These are phyloP conservation scores for Acacia pycnantha DNA, from an alignment of 331 rosid genomes.

Conservation along the genomic window DNA sequence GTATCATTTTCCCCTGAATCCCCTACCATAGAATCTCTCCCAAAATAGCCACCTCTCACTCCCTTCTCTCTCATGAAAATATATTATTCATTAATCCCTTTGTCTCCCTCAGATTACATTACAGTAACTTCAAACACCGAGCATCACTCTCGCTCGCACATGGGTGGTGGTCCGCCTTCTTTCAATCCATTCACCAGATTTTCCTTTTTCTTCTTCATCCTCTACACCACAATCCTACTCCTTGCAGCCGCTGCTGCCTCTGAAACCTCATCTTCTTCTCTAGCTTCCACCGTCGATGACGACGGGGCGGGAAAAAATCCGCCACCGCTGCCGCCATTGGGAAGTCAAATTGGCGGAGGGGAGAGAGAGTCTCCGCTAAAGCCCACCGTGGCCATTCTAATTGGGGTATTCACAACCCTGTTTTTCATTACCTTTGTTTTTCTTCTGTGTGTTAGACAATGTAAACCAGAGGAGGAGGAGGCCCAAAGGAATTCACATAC, in stretches of 20 bases:
- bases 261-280: conserved; percentile 10
- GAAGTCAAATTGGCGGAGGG: neutral
- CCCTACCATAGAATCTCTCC: conserved; percentile 40
- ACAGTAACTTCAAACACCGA: conserved; percentile 20
- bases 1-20: conserved; percentile 27
- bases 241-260: neutral
- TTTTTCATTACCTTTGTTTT: conserved; percentile 68
- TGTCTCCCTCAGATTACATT: conserved; percentile 21
- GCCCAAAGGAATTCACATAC: neutral
- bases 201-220: neutral
- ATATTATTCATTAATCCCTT: neutral
- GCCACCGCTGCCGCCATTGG: neutral
- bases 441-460: conserved; percentile 81
- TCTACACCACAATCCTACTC: neutral
- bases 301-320: neutral
- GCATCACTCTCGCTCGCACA: conserved; percentile 24
- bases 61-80: conserved; percentile 24
- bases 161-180: conserved; percentile 33
- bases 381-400: conserved; percentile 55
- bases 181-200: conserved; percentile 20
- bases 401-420: conserved; percentile 51
- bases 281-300: neutral
- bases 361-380: conserved; percentile 17
- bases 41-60: conserved; percentile 18
- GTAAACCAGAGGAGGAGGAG: conserved; percentile 30